phyloP scores from a whole-genome alignment of 2,329 filamentous ascomycete species.

The Fusarium sp. region DNA sequence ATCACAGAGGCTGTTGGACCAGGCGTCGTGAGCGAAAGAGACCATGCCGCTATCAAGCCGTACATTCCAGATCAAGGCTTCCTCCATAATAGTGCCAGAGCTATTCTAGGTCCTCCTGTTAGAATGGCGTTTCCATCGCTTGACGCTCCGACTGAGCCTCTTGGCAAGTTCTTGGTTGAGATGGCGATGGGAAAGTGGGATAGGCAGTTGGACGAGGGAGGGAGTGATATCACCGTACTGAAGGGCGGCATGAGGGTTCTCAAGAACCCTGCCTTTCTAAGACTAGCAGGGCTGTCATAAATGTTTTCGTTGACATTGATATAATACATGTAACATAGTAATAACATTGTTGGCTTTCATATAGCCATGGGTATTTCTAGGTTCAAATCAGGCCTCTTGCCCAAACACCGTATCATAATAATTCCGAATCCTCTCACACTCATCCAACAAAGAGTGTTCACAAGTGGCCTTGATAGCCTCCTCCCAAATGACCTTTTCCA shows the following conservation, averaged over 20 bases:
- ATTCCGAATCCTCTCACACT: slow-evolving; percentile 38
- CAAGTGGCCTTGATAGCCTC: slow-evolving; percentile 40
- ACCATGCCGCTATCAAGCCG: slow-evolving; percentile 26
- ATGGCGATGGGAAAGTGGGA: slow-evolving; percentile 35
- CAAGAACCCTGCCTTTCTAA: slow-evolving; percentile 27
- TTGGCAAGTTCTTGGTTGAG: slow-evolving; percentile 24
- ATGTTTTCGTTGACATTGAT: background rate
- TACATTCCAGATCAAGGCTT: slow-evolving; percentile 21
- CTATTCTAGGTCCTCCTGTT: background rate
- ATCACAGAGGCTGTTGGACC: slow-evolving; percentile 24
- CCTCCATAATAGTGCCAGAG: background rate
- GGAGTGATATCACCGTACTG: slow-evolving; percentile 11
- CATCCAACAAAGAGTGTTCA: slow-evolving; percentile 22
- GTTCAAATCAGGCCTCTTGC: background rate
- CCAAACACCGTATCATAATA: slow-evolving; percentile 38
- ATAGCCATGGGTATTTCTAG: background rate
- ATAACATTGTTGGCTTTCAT: background rate
- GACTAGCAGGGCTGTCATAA: background rate
- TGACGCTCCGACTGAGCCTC: slow-evolving; percentile 26
- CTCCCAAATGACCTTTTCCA: slow-evolving; percentile 41
- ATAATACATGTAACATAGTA: background rate
- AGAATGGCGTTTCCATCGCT: slow-evolving; percentile 4
- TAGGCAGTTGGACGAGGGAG: background rate
- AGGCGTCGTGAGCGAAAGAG: slow-evolving; percentile 21
- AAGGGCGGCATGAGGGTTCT: slow-evolving; percentile 27